Evolutionary conservation across 2,329 filamentous ascomycete genomes (phyloP).

Genomic region (Xylaria sp.): DNA sequence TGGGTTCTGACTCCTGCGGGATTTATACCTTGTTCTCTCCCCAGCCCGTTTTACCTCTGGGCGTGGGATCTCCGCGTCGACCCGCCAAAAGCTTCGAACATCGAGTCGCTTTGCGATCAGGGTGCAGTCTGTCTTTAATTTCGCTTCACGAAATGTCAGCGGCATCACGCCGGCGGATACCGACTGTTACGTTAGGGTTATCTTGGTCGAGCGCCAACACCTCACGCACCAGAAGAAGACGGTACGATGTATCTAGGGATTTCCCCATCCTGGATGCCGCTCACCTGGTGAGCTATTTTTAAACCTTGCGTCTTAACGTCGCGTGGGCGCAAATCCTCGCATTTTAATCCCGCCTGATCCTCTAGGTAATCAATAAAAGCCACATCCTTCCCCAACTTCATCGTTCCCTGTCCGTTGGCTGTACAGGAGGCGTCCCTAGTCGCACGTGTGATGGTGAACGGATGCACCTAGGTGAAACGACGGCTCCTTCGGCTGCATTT

Average conservation of each 20-base stretch:
- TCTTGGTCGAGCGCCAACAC: background rate
- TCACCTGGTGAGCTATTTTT: slow-evolving; percentile 10
- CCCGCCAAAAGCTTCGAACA: background rate
- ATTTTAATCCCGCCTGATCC: background rate
- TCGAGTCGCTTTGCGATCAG: background rate
- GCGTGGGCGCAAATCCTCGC: slow-evolving; percentile 1
- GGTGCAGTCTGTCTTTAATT: too few relatives aligned
- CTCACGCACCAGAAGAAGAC: background rate
- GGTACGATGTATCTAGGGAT: slow-evolving; percentile 9
- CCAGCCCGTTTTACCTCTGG: background rate
- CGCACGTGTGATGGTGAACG: slow-evolving; percentile 17
- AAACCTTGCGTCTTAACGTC: slow-evolving; percentile 4
- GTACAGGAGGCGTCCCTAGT: slow-evolving; percentile 16
- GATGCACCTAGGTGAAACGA: slow-evolving; percentile 2
- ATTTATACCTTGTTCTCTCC: background rate
- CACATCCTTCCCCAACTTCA: background rate
- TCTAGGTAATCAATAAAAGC: background rate
- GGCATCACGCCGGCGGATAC: too few relatives aligned
- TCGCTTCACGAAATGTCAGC: too few relatives aligned
- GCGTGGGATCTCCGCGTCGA: background rate
- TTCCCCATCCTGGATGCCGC: slow-evolving; percentile 5
- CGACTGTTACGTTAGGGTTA: too few relatives aligned
- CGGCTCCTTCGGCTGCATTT: slow-evolving; percentile 12
- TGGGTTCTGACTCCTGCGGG: background rate
- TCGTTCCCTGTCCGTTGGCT: slow-evolving; percentile 2